Percentiles rank a stretch among this genome's conserved stretches.
Conservation (phyloP, 805 yeast genomes). For the Nadsonia fulvescens region DNA sequence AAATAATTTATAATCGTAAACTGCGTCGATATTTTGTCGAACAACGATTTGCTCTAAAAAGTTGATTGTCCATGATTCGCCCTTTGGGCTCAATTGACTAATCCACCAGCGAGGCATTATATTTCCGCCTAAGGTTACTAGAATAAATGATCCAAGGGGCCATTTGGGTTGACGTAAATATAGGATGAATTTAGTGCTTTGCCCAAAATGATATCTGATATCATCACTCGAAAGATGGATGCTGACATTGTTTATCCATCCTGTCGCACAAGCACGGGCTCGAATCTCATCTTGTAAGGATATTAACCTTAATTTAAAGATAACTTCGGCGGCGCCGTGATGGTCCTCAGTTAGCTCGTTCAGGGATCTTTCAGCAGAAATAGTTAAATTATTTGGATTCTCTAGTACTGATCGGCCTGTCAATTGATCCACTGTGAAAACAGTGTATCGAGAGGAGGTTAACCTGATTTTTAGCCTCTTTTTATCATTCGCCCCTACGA, state of each 20-base stretch:
- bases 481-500: conserved; percentile 3
- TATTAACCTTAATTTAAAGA: conserved; percentile 32
- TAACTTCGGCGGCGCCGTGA: conserved; percentile 13
- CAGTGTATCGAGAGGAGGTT: conserved; percentile 9
- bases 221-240: conserved; percentile 34
- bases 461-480: conserved; percentile 10
- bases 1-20: conserved; percentile 16
- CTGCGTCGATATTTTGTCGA: conserved; percentile 6
- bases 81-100: conserved; percentile 16
- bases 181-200: conserved; percentile 11
- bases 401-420: conserved; percentile 15
- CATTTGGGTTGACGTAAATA: conserved; percentile 19
- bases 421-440: conserved; percentile 11
- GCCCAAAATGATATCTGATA: conserved; percentile 16
- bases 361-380: conserved; percentile 17
- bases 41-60: conserved; percentile 13
- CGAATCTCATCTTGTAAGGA: conserved; percentile 32
- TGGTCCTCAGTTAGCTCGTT: conserved; percentile 11
- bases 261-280: conserved; percentile 41
- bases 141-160: conserved; percentile 24
- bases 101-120: conserved; percentile 17
- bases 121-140: conserved; percentile 17
- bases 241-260: conserved; percentile 47
- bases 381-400: conserved; percentile 26
- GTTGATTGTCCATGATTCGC: conserved; percentile 12